phyloP scores from a whole-genome alignment of 306 rosid genomes.

The Vigna reflexopilosa region DNA sequence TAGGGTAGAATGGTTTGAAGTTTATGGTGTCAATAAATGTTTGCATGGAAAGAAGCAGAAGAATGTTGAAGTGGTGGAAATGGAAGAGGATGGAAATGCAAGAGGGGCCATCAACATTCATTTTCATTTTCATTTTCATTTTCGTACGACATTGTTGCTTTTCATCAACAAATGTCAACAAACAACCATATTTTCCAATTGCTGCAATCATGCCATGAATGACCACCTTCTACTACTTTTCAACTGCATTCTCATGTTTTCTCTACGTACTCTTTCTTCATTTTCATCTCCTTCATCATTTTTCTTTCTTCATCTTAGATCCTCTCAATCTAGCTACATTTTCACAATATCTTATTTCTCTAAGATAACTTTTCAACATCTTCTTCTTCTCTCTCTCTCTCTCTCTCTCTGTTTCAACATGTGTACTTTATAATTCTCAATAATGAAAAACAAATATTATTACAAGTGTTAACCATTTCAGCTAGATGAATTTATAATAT shows the following conservation, averaged over 20 bases:
- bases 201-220: slow-evolving; percentile 44
- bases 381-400: no score
- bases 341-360: neutral
- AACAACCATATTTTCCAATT: slow-evolving; percentile 39
- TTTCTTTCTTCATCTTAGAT: neutral
- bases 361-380: no score
- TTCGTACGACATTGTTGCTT: slow-evolving; percentile 35
- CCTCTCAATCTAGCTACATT: neutral
- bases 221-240: slow-evolving; percentile 22
- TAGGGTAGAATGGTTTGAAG: slow-evolving; percentile 42
- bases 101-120: slow-evolving; percentile 46
- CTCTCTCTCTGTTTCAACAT: no score
- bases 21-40: slow-evolving; percentile 44
- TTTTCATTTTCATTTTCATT: slow-evolving; percentile 38
- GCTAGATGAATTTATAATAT: no score
- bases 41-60: slow-evolving; percentile 25
- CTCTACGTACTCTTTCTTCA: slow-evolving; percentile 8
- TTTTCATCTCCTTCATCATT: slow-evolving; percentile 9
- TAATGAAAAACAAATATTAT: no score
- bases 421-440: no score
- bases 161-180: slow-evolving; percentile 44
- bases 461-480: no score
- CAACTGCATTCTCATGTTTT: slow-evolving; percentile 5
- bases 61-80: slow-evolving; percentile 38
- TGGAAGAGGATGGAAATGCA: slow-evolving; percentile 30